Conservation (phyloP, 768 basidiomycete genomes). For the Tephrocybe sp. region DNA sequence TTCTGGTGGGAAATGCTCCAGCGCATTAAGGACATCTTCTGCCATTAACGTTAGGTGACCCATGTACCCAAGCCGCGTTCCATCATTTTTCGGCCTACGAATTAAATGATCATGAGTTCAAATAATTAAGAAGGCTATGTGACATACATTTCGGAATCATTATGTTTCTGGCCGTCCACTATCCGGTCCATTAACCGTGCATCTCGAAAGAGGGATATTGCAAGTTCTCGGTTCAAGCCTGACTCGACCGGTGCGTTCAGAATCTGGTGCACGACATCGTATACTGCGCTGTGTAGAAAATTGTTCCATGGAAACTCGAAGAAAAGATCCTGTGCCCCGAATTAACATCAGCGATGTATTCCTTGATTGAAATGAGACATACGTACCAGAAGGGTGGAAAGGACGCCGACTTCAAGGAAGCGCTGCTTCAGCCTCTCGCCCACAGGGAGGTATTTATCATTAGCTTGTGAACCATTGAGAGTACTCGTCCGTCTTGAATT, state of each 20-base stretch:
- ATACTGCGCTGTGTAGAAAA: conserved; percentile 94
- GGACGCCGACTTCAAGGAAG: conserved; percentile 71
- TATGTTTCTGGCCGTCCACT: conserved; percentile 78
- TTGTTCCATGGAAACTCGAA: conserved; percentile 98
- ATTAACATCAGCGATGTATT: not conserved
- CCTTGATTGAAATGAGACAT: not conserved
- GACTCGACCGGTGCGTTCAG: conserved; percentile 82
- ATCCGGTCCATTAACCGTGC: conserved; percentile 81
- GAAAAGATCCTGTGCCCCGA: conserved; percentile 71
- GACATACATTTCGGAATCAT: conserved; percentile 71
- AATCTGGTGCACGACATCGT: conserved; percentile 94
- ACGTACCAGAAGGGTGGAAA: conserved; percentile 76
- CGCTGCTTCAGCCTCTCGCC: conserved; percentile 81
- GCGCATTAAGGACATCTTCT: conserved; percentile 88
- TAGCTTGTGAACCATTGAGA: conserved; percentile 22
- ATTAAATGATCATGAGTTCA: not conserved
- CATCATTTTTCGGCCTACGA: conserved; percentile 65
- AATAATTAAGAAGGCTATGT: not conserved
- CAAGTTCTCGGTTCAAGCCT: conserved; percentile 83
- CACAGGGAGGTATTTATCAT: conserved; percentile 45
- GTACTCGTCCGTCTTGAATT: conserved; percentile 48
- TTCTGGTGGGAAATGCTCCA: conserved; percentile 84
- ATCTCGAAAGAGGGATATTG: conserved; percentile 82
- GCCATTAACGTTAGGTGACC: conserved; percentile 94
- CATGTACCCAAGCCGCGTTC: conserved; percentile 90